These are phyloP conservation scores for Leccinum aurantiacum DNA, from an alignment of 768 basidiomycete species.

Conservation along the genomic window DNA sequence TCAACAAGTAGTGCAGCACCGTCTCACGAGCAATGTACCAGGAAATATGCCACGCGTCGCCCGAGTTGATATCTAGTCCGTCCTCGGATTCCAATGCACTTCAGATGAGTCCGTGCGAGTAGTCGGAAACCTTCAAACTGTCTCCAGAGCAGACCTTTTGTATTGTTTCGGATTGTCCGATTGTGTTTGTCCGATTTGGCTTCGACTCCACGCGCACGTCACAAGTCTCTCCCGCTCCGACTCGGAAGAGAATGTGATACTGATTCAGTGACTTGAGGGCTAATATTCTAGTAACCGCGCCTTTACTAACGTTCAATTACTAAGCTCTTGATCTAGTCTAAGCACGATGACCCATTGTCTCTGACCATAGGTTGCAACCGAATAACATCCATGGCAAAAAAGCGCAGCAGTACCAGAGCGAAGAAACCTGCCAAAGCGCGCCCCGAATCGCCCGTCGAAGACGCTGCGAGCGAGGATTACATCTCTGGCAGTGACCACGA, in stretches of 20 bases:
- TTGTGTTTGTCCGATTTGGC: too few relatives aligned
- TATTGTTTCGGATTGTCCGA: too few relatives aligned
- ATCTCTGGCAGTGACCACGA: conserved; percentile 14
- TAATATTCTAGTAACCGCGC: too few relatives aligned
- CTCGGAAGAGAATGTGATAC: too few relatives aligned
- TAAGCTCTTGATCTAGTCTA: not conserved
- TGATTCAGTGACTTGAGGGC: too few relatives aligned
- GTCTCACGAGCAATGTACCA: not conserved
- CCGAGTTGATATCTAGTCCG: not conserved
- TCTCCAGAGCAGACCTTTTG: too few relatives aligned
- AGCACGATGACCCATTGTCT: too few relatives aligned
- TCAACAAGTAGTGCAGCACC: conserved; percentile 3
- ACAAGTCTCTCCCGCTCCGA: too few relatives aligned
- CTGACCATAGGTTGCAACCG: not conserved
- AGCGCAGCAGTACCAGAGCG: conserved; percentile 10
- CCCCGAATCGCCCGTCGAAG: conserved; percentile 8
- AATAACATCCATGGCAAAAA: conserved; percentile 20
- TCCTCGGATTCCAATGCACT: not conserved
- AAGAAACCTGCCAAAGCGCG: conserved; percentile 3
- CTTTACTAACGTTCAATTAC: too few relatives aligned
- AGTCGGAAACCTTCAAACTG: too few relatives aligned
- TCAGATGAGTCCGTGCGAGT: too few relatives aligned
- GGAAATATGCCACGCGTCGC: not conserved
- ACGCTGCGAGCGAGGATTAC: conserved; percentile 11
- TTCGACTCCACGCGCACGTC: too few relatives aligned